These are phyloP conservation scores for Heritiera fomes DNA, from an alignment of 345 rosid genomes.

Conservation along the genomic window DNA sequence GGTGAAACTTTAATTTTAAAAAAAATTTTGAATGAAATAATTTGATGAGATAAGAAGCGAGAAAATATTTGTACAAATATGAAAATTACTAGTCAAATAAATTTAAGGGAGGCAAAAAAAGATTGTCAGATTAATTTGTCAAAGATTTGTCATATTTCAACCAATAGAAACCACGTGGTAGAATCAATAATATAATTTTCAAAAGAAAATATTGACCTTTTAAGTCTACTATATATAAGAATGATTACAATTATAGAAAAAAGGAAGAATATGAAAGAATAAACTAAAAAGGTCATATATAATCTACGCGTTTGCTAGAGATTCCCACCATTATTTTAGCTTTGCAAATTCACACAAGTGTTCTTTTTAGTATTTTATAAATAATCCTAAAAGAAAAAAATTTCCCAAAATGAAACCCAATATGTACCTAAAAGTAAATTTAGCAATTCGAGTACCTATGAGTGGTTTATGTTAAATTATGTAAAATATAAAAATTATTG, in stretches of 20 bases:
- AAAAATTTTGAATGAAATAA: too few species aligned
- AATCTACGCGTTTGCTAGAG: neutral
- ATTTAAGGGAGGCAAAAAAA: neutral
- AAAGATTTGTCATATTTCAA: neutral
- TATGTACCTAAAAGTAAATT: too few species aligned
- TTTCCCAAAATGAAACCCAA: neutral
- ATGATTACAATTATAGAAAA: too few species aligned
- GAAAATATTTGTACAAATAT: neutral
- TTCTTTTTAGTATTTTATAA: too few species aligned
- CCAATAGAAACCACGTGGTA: neutral
- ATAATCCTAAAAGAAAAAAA: neutral
- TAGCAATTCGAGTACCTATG: too few species aligned
- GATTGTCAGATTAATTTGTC: neutral
- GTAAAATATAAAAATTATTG: too few species aligned
- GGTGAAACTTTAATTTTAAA: too few species aligned
- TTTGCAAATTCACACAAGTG: neutral
- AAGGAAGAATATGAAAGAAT: neutral
- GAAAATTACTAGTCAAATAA: neutral
- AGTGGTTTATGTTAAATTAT: too few species aligned
- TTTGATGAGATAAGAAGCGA: too few species aligned
- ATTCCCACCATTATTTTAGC: neutral
- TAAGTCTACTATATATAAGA: too few species aligned
- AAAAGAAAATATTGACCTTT: neutral
- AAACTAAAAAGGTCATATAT: too few species aligned
- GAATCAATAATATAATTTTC: neutral